Base-by-base conservation (phyloP, 768 basidiomycete genomes). In the Leucocoprinus sp. region DNA sequence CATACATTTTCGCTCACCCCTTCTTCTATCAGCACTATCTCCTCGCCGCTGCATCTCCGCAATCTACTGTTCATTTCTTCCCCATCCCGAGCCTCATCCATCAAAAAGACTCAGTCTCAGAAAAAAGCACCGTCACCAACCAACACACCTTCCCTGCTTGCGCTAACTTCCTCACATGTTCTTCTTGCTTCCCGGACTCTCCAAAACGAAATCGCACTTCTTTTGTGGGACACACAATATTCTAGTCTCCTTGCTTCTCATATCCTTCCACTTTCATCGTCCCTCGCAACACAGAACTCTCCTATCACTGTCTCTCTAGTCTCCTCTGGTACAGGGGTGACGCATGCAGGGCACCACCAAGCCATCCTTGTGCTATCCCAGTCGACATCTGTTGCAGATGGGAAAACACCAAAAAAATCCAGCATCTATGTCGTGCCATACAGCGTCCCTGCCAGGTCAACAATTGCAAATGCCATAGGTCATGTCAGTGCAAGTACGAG, bases 151-250 rank as follows among this genome's bases (percentile, higher is more conserved):
- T 47, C 37, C 29, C 45, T 73, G 5, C 59, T 79, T 3, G 68
- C 81, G 2, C 57, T 83, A 12, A 70, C 71, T 1, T 74, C 80
- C 0, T 80, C 78, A 0, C 68, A 78, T 37, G 74, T 77, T 37
- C 67, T 84, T 34, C 68, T 85, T 8, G 74, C 74, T 31, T 65
- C 67, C 23, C 54, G 58, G 2, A 52, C 64, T 5, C 57, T 68
- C 0, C 54, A 65, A 9, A 56, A 64, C 26, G 74, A 76, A 47
- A 65, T 84, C 42, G 63, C 65, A 12, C 59, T 84, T 22, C 74
- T 80, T 14, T 58, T 84, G 22, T 84, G 83, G 82, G 82, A 85
- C 51, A 63, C 84, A 17, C 78, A 78, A 49, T 85, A 80, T 51
- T 75, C 76, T 14, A 75, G 83, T 26, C 62, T 84, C 18, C 66